phyloP scores from a whole-genome alignment of 2,329 filamentous ascomycete genomes.

The Teratosphaeria viscida region DNA sequence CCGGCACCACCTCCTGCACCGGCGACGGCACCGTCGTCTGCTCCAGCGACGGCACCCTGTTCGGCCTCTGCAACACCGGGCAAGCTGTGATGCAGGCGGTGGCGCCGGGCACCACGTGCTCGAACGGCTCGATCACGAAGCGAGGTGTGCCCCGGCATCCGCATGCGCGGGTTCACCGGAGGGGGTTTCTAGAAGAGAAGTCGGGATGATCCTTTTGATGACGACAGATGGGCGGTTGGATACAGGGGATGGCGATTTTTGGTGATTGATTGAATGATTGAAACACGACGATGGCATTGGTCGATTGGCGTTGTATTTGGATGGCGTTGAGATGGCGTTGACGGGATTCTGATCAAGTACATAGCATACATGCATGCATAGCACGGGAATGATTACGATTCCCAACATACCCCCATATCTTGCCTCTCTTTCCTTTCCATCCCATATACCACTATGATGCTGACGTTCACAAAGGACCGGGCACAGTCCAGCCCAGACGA shows the following conservation, averaged over 20 bases:
- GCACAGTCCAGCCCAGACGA: too few species aligned
- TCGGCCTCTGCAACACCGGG: constrained; percentile 35
- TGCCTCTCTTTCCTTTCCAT: too few species aligned
- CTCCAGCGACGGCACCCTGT: constrained; percentile 28
- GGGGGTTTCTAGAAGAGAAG: not conserved
- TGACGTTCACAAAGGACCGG: too few species aligned
- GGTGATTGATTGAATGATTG: not conserved
- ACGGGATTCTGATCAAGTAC: not conserved
- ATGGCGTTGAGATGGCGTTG: not conserved
- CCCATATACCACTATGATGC: too few species aligned
- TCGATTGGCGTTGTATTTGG: not conserved
- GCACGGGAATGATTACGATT: too few species aligned
- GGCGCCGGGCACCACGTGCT: constrained; percentile 35
- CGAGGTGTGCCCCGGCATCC: constrained; percentile 1
- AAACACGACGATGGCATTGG: not conserved
- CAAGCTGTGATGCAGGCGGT: constrained; percentile 31
- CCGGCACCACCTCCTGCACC: not conserved
- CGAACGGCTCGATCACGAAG: constrained; percentile 29
- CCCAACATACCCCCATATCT: too few species aligned
- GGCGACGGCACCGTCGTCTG: constrained; percentile 29
- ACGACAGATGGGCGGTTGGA: not conserved
- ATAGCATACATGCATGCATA: not conserved
- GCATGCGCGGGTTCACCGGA: not conserved
- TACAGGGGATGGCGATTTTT: not conserved
- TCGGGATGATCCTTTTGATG: not conserved